Base-by-base conservation (phyloP, 108 stramenopile genomes). In the Epithemia pelagica region DNA sequence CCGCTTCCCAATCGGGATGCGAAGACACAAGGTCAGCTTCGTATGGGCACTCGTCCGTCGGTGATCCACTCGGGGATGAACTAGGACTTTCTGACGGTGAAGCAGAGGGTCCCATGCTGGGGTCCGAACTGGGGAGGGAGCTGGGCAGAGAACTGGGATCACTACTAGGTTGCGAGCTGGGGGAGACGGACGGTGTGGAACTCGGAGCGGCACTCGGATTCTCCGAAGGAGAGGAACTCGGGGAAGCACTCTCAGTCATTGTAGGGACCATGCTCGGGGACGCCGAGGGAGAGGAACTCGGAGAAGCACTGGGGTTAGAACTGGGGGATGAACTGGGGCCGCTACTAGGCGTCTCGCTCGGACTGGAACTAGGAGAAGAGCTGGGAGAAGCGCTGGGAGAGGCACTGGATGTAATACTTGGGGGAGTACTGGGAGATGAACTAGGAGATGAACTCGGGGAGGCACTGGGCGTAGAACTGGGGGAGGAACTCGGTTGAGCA, bases 401-500 rank as follows among this genome's bases (percentile, higher is more conserved):
- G 5, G 37, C 37, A 46, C 37, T 46, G 15, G 37, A 15, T 15
- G 2, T 22, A 2, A 2, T 30, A 60, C 59, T 60, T 28, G 59
- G 37, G 10, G 37, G 10, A 15, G 5, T 23, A 26, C 24, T 26
- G 7, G 59, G 59, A 25, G 28, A 21, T 21, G 18, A 23, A 63
- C 37, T 63, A 24, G 62, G 62, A 8, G 37, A 21, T 32, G 37
- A 21, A 32, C 37, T 63, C 2, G 62, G 62, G 23, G 33, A 19
- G n/a, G 30, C 37, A 24, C 30, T 32, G 1, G 62, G 62, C 3
- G 28, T 56, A 20, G 26, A 24, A 66, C 30, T 56, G 28, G 65
- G 55, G 21, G 27, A 8, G 10, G 23, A 19, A 54, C 27, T 66
- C 3, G 55, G 55, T 3, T 1, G 1, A 32, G 62, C 32, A 37